Conservation (phyloP, 140 eudicot genomes). For the Cichorium intybus region DNA sequence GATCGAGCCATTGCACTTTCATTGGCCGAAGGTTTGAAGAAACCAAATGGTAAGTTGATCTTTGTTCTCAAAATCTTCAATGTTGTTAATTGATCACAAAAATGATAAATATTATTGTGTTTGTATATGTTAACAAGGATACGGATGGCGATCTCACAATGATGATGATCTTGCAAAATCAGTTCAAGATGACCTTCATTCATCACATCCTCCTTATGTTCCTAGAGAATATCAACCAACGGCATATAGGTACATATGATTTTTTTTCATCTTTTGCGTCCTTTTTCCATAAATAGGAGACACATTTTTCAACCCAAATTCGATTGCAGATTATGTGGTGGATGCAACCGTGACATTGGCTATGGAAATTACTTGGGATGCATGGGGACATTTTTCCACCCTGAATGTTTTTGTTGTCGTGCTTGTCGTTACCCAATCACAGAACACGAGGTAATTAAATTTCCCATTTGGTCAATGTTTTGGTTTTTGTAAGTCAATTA, state of each 20-base stretch:
- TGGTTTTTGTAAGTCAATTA: conserved; percentile 12
- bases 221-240: conserved; percentile 52
- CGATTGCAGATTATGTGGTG: conserved; percentile 71
- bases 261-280: not conserved
- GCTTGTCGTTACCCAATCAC: conserved; percentile 82
- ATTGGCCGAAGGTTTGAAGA: conserved; percentile 66
- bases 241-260: conserved; percentile 47
- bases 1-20: conserved; percentile 88
- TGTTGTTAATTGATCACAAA: not conserved
- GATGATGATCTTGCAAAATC: conserved; percentile 61
- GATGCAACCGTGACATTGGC: conserved; percentile 80
- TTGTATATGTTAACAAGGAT: conserved; percentile 42
- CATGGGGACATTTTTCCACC: conserved; percentile 93
- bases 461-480: not conserved
- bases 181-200: conserved; percentile 42
- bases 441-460: conserved; percentile 72
- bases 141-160: conserved; percentile 49
- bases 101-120: not conserved
- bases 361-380: conserved; percentile 90
- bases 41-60: conserved; percentile 54
- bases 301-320: not conserved
- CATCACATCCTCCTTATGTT: conserved; percentile 64
- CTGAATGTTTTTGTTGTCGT: conserved; percentile 79
- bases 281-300: not conserved
- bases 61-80: not conserved